Evolutionary conservation across 805 yeast genomes (phyloP), one percentile per base, ranked within the genome.

Genomic region (Nakazawaea populi): DNA sequence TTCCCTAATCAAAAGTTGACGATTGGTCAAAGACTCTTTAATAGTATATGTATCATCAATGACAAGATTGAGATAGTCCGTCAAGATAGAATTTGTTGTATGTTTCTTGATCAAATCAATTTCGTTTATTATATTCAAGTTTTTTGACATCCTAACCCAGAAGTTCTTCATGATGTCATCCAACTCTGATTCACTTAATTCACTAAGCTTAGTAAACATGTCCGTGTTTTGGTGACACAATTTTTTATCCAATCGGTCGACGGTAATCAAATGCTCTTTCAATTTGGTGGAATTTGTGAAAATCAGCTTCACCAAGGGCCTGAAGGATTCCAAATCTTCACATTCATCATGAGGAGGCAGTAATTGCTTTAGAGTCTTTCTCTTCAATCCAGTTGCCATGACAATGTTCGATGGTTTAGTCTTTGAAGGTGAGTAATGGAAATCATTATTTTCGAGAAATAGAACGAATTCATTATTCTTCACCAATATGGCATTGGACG

Each of bases 1-100:
- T 57, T 94, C 99, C 49, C 97, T 77, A 96, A 94, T 94, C 38
- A 92, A 69, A 52, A 94, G 73, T 65, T 94, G 96, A 53, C 99
- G 76, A 67, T 92, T 91, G 0, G 99, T 94, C 49, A 94, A 72
- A 0, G 96, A 85, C 67, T 94, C 99, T 66, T 94, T 94, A 52
- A 91, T 85, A 52, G 86, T 83, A 65, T 85, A 94, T 12, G 94
- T 85, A 58, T 91, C 97, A 54, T 79, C 78, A 4, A 81, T 71
- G 31, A 89, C 70, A 58, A 78, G 72, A 51, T 75, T 80, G 12
- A 89, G 63, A 1, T 86, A 86, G 58, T 92, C 97, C 1, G 88
- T 90, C 36, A 92, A 65, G 0, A 86, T 75, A 0, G 94, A 90
- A 67, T 81, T 73, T 55, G 85, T 88, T 53, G 83, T 77, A 8